phyloP scores from a whole-genome alignment of 169 alveolate genomes.

The Plasmodium coatneyi region DNA sequence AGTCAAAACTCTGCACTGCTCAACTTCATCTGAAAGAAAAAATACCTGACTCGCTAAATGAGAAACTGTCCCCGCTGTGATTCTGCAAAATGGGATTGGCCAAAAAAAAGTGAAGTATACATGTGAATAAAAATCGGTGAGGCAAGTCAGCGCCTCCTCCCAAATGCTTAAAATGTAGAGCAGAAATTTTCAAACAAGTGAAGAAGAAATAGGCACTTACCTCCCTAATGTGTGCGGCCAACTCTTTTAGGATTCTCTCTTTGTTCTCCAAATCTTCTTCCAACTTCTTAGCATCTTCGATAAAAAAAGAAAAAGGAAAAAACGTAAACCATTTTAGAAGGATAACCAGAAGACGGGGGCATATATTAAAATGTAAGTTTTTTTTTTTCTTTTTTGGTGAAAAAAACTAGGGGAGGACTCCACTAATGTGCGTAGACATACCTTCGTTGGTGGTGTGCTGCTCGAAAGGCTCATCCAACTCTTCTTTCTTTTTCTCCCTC shows the following conservation, averaged over 20 bases:
- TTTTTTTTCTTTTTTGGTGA: not conserved
- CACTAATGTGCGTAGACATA: not conserved
- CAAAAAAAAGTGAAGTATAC: not conserved
- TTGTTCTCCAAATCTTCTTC: conserved; percentile 69
- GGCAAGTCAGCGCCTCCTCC: not conserved
- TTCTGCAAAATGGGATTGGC: not conserved
- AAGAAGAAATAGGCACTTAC: not conserved
- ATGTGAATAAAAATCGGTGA: not conserved
- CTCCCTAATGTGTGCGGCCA: conserved; percentile 49
- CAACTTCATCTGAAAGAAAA: not conserved
- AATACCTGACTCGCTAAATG: conserved; percentile 52
- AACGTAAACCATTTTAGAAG: not conserved
- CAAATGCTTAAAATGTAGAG: not conserved
- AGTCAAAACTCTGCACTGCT: not conserved
- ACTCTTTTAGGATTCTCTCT: conserved; percentile 56
- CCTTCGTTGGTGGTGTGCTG: not conserved
- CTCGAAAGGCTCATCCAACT: not conserved
- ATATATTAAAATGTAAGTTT: not conserved
- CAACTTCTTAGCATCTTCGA: conserved; percentile 38
- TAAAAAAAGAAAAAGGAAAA: not conserved
- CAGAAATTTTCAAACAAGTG: not conserved
- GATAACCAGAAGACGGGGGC: not conserved
- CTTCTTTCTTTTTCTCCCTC: not conserved
- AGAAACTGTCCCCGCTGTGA: not conserved
- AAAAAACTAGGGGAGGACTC: not conserved